Base-by-base conservation (phyloP, 2,329 filamentous ascomycete genomes). In the Xylaria polymorpha region DNA sequence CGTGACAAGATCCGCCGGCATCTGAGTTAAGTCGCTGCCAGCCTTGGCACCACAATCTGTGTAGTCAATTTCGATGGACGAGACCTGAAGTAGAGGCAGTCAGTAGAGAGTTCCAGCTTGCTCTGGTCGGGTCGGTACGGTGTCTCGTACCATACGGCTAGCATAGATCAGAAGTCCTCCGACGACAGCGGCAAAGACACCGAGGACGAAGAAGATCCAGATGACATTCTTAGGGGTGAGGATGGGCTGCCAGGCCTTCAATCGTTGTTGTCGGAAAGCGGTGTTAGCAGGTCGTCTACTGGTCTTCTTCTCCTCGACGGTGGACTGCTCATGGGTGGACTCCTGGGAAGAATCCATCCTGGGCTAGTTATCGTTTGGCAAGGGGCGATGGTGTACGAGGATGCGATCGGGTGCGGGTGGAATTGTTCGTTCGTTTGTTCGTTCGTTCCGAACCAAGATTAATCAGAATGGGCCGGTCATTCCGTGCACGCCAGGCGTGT, bases 241-340 rank as follows among this genome's bases (percentile, higher is more conserved):
- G 78, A 98, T 98, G 44, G 95, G 95, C 92, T 99, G 96, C 96
- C 96, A 99, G 84, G 96, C 96, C 84, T 98, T 98, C 81, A 99
- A 84, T 79, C 96, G 91, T 83, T 99, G 96, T 80, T 99, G 96
- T 76, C 96, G 89, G 80, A 98, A 99, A 12, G 96, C 96, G 68
- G 95, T 98, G 84, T 98, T 98, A 75, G 94, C 93, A 75, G 95
- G 95, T 83, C 94, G 91, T 82, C 92, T 91, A 86, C 89, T 97
- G 89, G 97, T 97, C 82, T 91, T 88, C 85, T 94, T 96, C 83
- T 96, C 85, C 86, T 86, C 71, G 29, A n/a, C 61, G 12, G 67
- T 2, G 12, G 70, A 63, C 15, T 57, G 67, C 46, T 69, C 70
- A 14, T 70, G 67, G 4, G 55, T 41, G 22, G 67, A 70, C 9